These are phyloP conservation scores for Fusarium graminum DNA, from an alignment of 2,329 filamentous ascomycete genomes.

Conservation along the genomic window DNA sequence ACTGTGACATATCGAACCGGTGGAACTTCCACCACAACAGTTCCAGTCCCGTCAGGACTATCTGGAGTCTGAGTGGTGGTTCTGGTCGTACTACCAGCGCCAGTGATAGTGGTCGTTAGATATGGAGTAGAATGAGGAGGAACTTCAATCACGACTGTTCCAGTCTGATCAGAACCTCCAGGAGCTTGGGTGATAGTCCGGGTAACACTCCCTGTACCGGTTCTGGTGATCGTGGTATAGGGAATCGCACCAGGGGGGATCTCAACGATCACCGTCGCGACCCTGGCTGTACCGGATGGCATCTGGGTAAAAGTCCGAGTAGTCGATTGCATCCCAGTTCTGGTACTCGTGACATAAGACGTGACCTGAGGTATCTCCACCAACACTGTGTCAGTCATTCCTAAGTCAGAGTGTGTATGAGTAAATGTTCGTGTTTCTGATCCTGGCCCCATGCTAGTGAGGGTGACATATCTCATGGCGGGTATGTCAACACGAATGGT, in stretches of 20 bases:
- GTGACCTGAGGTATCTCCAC: conserved; percentile 6
- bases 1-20: neutral
- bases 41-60: neutral
- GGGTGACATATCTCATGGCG: neutral
- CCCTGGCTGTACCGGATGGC: neutral
- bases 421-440: neutral
- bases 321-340: neutral
- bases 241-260: neutral
- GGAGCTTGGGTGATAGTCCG: neutral
- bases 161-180: neutral
- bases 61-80: neutral
- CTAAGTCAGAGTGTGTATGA: neutral
- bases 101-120: neutral
- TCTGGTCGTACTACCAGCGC: neutral
- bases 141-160: neutral
- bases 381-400: conserved; percentile 2
- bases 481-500: neutral
- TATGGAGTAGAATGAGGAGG: neutral
- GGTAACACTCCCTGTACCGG: neutral
- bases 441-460: neutral
- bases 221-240: neutral
- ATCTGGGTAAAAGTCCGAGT: neutral
- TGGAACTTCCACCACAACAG: neutral
- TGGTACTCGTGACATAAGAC: neutral
- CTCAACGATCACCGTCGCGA: neutral